Conservation (phyloP, 2,329 filamentous ascomycete genomes). For the Ophiocordyceps sinensis region DNA sequence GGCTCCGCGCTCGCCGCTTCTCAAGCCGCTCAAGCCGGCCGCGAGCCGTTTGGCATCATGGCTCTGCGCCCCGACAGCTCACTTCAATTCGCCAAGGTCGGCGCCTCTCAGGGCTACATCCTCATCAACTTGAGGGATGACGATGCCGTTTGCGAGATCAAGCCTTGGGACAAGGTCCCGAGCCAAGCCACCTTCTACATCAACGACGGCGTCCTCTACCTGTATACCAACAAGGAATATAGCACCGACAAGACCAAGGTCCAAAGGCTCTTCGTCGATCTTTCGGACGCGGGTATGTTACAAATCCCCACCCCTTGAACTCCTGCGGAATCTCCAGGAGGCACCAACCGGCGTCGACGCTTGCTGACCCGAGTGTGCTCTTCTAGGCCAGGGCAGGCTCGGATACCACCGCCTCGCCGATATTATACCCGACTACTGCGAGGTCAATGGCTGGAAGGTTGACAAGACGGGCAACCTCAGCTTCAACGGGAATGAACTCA, state of each 20-base stretch:
- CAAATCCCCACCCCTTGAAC: neutral
- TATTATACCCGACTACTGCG: too few relatives aligned
- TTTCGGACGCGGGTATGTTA: conserved; percentile 40
- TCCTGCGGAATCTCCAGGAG: neutral
- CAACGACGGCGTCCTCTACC: conserved; percentile 27
- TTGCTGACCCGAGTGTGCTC: neutral
- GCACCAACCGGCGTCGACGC: neutral
- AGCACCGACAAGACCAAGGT: conserved; percentile 18
- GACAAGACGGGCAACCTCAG: conserved; percentile 26
- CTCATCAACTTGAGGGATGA: conserved; percentile 27
- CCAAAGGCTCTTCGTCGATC: conserved; percentile 39
- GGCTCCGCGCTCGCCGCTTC: conserved; percentile 13
- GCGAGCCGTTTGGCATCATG: conserved; percentile 31
- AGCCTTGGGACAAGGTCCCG: conserved; percentile 24
- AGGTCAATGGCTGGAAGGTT: conserved; percentile 33
- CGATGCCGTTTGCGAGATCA: conserved; percentile 32
- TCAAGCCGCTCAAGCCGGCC: conserved; percentile 10
- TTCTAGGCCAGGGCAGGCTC: conserved; percentile 34
- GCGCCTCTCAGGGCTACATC: conserved; percentile 29
- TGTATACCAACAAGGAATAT: conserved; percentile 28
- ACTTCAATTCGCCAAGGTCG: conserved; percentile 31
- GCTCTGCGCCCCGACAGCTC: conserved; percentile 32
- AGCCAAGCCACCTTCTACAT: conserved; percentile 36
- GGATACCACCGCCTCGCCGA: too few relatives aligned
- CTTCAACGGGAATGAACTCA: conserved; percentile 27